Conservation (phyloP, 106 monocot species). For the Allium cepa region DNA sequence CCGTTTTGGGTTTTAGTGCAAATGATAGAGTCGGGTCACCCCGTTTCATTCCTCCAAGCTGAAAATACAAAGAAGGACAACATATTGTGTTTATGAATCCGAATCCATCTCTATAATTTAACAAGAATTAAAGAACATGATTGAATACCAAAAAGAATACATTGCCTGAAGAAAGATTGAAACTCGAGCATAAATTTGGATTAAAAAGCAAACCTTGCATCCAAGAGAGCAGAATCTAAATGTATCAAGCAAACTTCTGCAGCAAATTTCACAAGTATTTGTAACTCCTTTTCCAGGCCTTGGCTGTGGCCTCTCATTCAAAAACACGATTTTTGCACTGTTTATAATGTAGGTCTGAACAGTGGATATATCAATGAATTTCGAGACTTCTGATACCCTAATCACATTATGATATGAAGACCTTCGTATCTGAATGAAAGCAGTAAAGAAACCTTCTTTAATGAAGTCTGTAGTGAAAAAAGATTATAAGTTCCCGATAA, state of each 20-base stretch:
- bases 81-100: background rate
- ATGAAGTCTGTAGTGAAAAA: background rate
- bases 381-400: conserved; percentile 77
- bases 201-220: conserved; percentile 51
- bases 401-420: conserved; percentile 89
- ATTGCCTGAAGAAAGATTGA: background rate
- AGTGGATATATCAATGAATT: conserved; percentile 74
- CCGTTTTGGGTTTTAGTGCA: conserved; percentile 20
- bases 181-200: background rate
- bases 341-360: conserved; percentile 91
- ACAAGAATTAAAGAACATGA: background rate
- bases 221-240: conserved; percentile 87
- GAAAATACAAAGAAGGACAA: background rate
- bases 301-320: conserved; percentile 79
- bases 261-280: conserved; percentile 74
- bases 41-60: conserved; percentile 78
- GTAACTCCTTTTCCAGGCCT: conserved; percentile 77
- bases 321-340: conserved; percentile 85
- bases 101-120: background rate
- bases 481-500: background rate
- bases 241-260: conserved; percentile 59
- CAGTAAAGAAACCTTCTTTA: background rate
- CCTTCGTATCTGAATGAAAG: conserved; percentile 44
- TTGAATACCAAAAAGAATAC: background rate
- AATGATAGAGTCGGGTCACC: conserved; percentile 59